Evolutionary conservation across 768 basidiomycete genomes (phyloP).

Genomic region (Agaricus sinodeliciosus): DNA sequence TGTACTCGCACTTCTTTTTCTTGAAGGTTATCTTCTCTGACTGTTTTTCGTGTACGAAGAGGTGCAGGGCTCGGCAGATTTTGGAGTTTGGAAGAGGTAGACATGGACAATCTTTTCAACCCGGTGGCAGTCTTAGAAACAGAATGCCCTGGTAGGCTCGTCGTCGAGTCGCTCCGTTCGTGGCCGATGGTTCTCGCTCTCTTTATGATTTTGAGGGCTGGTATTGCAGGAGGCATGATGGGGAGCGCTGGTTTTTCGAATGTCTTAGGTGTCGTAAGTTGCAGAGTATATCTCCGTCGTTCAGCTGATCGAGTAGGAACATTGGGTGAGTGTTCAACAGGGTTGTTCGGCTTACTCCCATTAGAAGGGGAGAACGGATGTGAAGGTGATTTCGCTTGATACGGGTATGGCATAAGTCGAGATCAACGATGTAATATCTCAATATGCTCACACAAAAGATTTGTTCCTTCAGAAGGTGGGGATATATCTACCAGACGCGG

Average conservation of each 20-base stretch:
- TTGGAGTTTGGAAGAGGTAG: not conserved
- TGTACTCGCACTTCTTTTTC: not conserved
- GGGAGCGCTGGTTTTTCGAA: not conserved
- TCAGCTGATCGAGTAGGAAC: not conserved
- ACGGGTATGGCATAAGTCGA: not conserved
- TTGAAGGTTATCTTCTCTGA: not conserved
- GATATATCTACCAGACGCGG: slow-evolving; percentile 7
- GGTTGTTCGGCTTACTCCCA: not conserved
- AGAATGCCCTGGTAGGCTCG: not conserved
- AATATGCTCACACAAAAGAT: not conserved
- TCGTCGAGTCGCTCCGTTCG: slow-evolving; percentile 3
- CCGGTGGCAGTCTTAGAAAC: not conserved
- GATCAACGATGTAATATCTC: not conserved
- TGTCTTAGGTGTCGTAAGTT: slow-evolving; percentile 2
- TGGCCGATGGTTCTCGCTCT: slow-evolving; percentile 16
- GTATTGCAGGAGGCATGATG: slow-evolving; percentile 29
- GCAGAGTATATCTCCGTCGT: not conserved
- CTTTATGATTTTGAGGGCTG: slow-evolving; percentile 45
- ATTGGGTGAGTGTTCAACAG: not conserved
- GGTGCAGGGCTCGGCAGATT: not conserved
- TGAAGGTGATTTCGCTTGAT: not conserved
- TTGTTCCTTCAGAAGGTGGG: not conserved
- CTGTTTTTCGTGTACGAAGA: not conserved
- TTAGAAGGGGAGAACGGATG: not conserved
- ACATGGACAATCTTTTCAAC: not conserved